A percentile compares a stretch with the other conserved stretches of the same genome.
Conservation (phyloP, 2,329 filamentous ascomycete genomes). For the Penicillium sp. region DNA sequence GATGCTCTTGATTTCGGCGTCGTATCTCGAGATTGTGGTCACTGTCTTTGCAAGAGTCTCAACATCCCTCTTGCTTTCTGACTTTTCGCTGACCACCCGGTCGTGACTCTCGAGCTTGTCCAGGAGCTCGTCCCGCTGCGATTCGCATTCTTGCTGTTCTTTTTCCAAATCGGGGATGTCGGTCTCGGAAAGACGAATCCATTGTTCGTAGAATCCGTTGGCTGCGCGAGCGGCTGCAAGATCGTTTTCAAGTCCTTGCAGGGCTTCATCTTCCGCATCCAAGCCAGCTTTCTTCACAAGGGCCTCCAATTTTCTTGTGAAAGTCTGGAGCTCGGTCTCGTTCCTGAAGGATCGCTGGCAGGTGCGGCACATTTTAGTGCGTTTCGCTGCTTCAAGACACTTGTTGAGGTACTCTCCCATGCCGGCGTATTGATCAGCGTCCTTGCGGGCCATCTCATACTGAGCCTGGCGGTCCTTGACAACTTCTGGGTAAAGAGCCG, state of each 20-base stretch:
- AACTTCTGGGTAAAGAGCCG: constrained; percentile 54
- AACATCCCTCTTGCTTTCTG: constrained; percentile 69
- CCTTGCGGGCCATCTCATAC: constrained; percentile 58
- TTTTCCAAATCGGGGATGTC: constrained; percentile 71
- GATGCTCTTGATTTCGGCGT: constrained; percentile 70
- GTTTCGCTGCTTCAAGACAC: constrained; percentile 65
- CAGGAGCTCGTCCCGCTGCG: constrained; percentile 62
- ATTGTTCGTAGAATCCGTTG: constrained; percentile 71
- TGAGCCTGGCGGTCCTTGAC: constrained; percentile 54
- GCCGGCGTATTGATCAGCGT: constrained; percentile 67
- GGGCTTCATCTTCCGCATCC: constrained; percentile 62
- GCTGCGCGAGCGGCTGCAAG: constrained; percentile 64
- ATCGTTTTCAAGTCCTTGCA: constrained; percentile 63
- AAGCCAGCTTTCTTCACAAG: constrained; percentile 54
- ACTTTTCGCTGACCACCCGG: constrained; percentile 60
- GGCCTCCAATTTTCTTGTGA: constrained; percentile 67
- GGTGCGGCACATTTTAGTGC: constrained; percentile 72
- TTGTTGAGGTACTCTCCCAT: constrained; percentile 71
- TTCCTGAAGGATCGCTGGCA: constrained; percentile 70
- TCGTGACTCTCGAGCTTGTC: constrained; percentile 69
- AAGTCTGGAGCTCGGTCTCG: constrained; percentile 60
- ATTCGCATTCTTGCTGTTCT: constrained; percentile 63
- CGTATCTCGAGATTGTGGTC: constrained; percentile 70
- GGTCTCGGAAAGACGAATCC: constrained; percentile 63
- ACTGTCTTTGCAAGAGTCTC: constrained; percentile 77